Percentiles rank a stretch among this genome's conserved stretches.
Evolutionary conservation across 2,329 filamentous ascomycete species (phyloP).

Genomic region (Paecilomyces sp.): DNA sequence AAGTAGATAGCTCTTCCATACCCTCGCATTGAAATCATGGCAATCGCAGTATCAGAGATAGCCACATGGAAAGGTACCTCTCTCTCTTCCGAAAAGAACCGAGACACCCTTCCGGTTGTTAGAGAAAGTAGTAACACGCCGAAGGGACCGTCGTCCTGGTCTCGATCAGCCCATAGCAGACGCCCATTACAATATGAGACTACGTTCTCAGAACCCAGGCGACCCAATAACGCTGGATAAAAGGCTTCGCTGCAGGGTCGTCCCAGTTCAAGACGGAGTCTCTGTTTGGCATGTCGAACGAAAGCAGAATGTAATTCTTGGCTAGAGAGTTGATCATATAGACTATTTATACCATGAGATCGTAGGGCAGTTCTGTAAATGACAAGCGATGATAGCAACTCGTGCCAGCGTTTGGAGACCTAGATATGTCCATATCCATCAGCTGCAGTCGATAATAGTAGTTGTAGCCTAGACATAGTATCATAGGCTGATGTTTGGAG

Average conservation of each 20-base stretch:
- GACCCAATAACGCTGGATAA: not conserved
- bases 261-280: constrained; percentile 16
- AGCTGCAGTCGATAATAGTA: not conserved
- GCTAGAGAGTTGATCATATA: not conserved
- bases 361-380: constrained; percentile 12
- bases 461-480: not conserved
- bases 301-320: constrained; percentile 5
- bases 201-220: not conserved
- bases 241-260: constrained; percentile 8
- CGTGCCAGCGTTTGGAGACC: constrained; percentile 28
- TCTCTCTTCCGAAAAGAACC: constrained; percentile 16
- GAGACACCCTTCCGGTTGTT: constrained; percentile 4
- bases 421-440: constrained; percentile 5
- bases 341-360: constrained; percentile 4
- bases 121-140: constrained; percentile 10
- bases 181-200: constrained; percentile 14
- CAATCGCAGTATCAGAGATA: constrained; percentile 15
- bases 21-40: constrained; percentile 14
- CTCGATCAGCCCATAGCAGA: constrained; percentile 12
- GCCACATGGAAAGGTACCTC: constrained; percentile 9
- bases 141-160: not conserved
- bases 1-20: constrained; percentile 6
- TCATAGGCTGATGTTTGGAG: not conserved
- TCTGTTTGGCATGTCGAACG: constrained; percentile 13
- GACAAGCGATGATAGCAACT: constrained; percentile 18